Evolutionary conservation across 306 rosid species (phyloP), one percentile per base, ranked within the genome.

Genomic region (Cucumis melo): DNA sequence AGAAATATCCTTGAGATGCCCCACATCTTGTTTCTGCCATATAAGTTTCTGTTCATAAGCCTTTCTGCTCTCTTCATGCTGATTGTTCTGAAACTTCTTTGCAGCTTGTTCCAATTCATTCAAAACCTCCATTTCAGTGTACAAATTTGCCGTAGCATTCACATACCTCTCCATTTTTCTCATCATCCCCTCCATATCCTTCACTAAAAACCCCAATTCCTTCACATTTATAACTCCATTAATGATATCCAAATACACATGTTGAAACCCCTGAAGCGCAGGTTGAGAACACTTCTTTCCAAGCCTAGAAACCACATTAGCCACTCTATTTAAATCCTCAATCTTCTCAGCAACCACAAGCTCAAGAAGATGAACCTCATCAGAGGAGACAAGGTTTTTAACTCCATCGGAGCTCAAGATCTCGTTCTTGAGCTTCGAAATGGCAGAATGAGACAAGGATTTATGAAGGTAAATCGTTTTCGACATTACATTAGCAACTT

Each of bases 181-280:
- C 85, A 86, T 87, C 97, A 94, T 92, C 29, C 90, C 92, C n/a
- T 94, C 99, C 97, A 94, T 94, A 53, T 90, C 97, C 86, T 89
- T 94, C 46, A 90, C 99, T 72, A 92, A 82, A 81, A 94, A 94
- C 62, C 99, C 96, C 83, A 94, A 81, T 62, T 92, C 97, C 84
- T 78, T 89, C 75, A 92, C 96, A 58, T 88, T 89, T 54, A 94
- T 94, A 20, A 86, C 93, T 74, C 96, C 92, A 80, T 73, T 72
- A 59, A 90, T 84, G 62, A 94, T 86, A 70, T 94, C 99, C 58
- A 87, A 86, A 48, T 89, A 92, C 17, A 94, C 99, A 81, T 94
- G 99, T 84, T 92, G 93, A 78, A 94, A 94, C n/a, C 99, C 99
- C 75, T 85, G 99, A 79, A 94, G 68, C 5, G 97, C 92, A 61